Base-by-base conservation (phyloP, 495 filamentous ascomycete genomes). In the Neurospora sp. region DNA sequence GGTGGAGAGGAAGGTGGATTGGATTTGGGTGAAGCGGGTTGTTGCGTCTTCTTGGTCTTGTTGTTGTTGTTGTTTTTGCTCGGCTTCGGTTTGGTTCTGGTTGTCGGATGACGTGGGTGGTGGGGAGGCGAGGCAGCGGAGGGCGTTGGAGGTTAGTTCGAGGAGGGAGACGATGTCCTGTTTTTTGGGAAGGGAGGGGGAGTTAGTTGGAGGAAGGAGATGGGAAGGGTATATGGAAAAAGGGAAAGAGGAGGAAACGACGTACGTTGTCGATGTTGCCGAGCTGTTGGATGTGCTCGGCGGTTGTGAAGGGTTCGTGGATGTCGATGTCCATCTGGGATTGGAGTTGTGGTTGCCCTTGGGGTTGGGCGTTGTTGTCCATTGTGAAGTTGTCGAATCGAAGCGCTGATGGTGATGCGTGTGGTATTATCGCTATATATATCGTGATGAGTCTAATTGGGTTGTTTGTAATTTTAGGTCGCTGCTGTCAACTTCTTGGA, bases 211-310 rank as follows among this genome's bases (percentile, higher is more conserved):
- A 16, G 37, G 62, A 14, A 11, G 62, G 6, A 8, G 16, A 3
- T 38, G 39, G 8, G 18, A 12, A 38, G 23, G 46, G 31, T 4
- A 14, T 38, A 2, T 62, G 23, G 3, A n/a, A n/a, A n/a, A 27
- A 4, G n/a, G 20, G 42, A 16, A 8, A 11, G 20, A 35, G 59
- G 41, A n/a, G 18, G 18, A 11, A 31, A 31, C 81, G 38, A 31
- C 81, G 38, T 81, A 92, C 91, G 79, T 89, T 85, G 82, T 96
- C 92, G 70, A 95, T 91, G 20, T 90, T 87, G 76, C 87, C 90
- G 54, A 97, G 87, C 75, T 94, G 91, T 71, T 89, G 87, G 72
- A 97, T 94, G 71, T 90, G 91, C 78, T 94, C 90, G 7, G 87
- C 87, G 23, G 88, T 85, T 35, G 87, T 91, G 76, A 90, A 90